Base-by-base conservation (phyloP, 495 filamentous ascomycete species). In the Friedmanniomyces simplex region DNA sequence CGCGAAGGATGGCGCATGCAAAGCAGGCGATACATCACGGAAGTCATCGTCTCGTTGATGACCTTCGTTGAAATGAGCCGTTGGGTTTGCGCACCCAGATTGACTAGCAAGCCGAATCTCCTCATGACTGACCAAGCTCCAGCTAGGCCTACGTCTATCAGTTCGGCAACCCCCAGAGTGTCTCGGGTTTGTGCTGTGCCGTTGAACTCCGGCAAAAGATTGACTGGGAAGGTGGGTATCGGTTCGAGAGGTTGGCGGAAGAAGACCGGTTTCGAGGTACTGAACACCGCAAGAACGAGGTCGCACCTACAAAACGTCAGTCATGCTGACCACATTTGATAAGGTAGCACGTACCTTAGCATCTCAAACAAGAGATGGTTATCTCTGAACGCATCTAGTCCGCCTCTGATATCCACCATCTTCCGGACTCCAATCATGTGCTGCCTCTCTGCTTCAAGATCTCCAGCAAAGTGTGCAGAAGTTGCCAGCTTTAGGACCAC, bases 21-120 rank as follows among this genome's bases (percentile, higher is more conserved):
- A 18, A 76, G 59, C 0, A 78, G 67, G 11, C 69, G 72, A 60
- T 77, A 78, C 58, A 69, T 70, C 46, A 74, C 68, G 0, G 73
- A 71, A 0, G 59, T 65, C 69, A 76, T 73, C 36, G 66, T 68
- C 14, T 69, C 62, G 2, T 72, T 52, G 25, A 74, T 60, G 11
- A 57, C 54, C 18, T 69, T 63, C 24, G 63, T 60, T 0, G 69
- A 39, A 5, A 78, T 61, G 8, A 55, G 56, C 22, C 49, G 59
- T 0, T 57, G 45, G 0, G 61, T 52, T 30, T 65, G 50, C 4
- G 54, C 59, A 14, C 69, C 70, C 5, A 58, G 60, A 65, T 76
- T 74, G 48, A 73, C 68, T 5, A 68, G 28, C 0, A 60, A 32
- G 58, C 66, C 67, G 59, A 78, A 78, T 24, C 59, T 53, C 22